phyloP scores from a whole-genome alignment of 371 early-diverging fungal genomes.

The Phascolomyces articulosus region DNA sequence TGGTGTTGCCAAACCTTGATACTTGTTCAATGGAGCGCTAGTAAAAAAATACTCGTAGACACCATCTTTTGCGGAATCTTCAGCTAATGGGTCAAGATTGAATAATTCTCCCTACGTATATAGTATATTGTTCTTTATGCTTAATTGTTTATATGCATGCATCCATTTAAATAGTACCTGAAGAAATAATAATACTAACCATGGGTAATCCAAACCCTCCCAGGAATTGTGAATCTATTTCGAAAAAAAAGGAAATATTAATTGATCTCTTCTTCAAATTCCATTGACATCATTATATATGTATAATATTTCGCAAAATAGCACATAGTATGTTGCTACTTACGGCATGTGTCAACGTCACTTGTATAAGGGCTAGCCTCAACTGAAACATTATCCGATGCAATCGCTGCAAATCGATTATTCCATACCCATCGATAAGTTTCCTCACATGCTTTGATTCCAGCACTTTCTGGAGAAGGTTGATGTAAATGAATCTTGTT shows the following conservation, averaged over 20 bases:
- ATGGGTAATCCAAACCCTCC: conserved; percentile 48
- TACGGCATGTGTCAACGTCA: conserved; percentile 23
- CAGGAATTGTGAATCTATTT: conserved; percentile 34
- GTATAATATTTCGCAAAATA: too few species aligned
- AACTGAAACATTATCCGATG: conserved; percentile 32
- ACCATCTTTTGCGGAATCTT: conserved; percentile 37
- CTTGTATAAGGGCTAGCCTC: conserved; percentile 37
- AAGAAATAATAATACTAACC: not conserved
- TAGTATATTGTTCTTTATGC: too few species aligned
- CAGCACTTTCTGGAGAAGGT: conserved; percentile 21
- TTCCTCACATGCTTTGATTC: conserved; percentile 42
- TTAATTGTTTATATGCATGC: too few species aligned
- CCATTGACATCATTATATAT: too few species aligned
- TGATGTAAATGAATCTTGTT: not conserved
- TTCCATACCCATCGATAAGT: conserved; percentile 47
- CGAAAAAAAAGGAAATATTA: too few species aligned
- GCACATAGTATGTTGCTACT: too few species aligned
- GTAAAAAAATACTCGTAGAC: conserved; percentile 44
- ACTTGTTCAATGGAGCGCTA: conserved; percentile 46
- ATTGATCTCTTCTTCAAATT: too few species aligned
- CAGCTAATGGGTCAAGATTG: conserved; percentile 37
- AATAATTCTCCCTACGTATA: conserved; percentile 32
- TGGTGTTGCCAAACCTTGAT: conserved; percentile 41
- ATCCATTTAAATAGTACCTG: too few species aligned
- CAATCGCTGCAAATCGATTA: conserved; percentile 46